Evolutionary conservation across 768 basidiomycete species (phyloP).

Genomic region (Agaricus blazei): DNA sequence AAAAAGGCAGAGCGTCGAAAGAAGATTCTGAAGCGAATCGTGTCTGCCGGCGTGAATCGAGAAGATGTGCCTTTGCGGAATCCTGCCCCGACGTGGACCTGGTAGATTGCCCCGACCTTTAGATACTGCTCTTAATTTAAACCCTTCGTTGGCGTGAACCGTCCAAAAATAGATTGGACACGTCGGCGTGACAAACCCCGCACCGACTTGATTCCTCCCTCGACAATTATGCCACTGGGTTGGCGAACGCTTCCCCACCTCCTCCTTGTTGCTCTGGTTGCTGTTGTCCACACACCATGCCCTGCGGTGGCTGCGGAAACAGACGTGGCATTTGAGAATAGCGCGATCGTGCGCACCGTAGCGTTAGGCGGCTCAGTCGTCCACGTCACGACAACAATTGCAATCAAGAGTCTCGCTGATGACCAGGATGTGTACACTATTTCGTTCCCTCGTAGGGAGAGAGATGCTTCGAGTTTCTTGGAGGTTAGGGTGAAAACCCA

Average conservation of each 20-base stretch:
- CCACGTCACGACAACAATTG: constrained; percentile 85
- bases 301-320: constrained; percentile 26
- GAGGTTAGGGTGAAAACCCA: constrained; percentile 80
- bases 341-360: constrained; percentile 80
- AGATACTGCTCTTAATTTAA: constrained; percentile 14
- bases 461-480: constrained; percentile 66
- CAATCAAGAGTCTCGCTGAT: constrained; percentile 66
- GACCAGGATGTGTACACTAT: constrained; percentile 62
- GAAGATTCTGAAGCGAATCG: constrained; percentile 69
- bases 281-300: constrained; percentile 31
- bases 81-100: constrained; percentile 67
- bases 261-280: constrained; percentile 33
- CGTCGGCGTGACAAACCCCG: constrained; percentile 19
- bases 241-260: constrained; percentile 41
- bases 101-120: constrained; percentile 41
- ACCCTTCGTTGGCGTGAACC: not conserved
- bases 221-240: constrained; percentile 36
- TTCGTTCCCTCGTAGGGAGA: constrained; percentile 59
- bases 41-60: constrained; percentile 73
- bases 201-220: constrained; percentile 2
- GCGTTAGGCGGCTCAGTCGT: constrained; percentile 89
- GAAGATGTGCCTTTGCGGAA: constrained; percentile 81
- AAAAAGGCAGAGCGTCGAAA: constrained; percentile 54
- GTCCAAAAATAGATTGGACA: constrained; percentile 21
- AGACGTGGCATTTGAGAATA: constrained; percentile 68